Evolutionary conservation across 306 rosid species (phyloP).

Genomic region (Medicago lupulina): DNA sequence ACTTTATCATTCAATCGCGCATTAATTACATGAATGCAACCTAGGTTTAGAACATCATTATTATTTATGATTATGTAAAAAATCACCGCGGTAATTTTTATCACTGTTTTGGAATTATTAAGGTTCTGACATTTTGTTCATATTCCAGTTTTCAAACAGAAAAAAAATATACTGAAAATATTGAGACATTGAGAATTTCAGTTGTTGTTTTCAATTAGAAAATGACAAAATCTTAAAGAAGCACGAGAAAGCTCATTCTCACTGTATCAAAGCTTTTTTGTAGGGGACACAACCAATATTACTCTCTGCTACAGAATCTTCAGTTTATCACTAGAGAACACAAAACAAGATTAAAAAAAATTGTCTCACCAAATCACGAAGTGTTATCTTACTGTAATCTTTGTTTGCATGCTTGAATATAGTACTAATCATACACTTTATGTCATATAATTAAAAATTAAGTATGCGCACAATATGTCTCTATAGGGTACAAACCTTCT

Average conservation of each 20-base stretch:
- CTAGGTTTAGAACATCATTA: not conserved
- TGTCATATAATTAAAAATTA: constrained; percentile 36
- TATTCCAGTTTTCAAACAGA: constrained; percentile 27
- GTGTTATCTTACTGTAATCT: constrained; percentile 52
- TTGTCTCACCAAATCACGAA: constrained; percentile 50
- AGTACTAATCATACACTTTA: constrained; percentile 54
- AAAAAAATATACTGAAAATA: constrained; percentile 1
- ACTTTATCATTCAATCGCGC: not conserved
- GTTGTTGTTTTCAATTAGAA: constrained; percentile 57
- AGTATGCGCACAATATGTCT: not conserved
- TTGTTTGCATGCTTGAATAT: constrained; percentile 59
- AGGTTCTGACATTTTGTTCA: constrained; percentile 45
- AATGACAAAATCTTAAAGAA: constrained; percentile 74
- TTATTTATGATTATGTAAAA: constrained; percentile 1
- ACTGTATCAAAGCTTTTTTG: constrained; percentile 56
- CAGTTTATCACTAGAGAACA: constrained; percentile 67
- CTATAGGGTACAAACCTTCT: not conserved
- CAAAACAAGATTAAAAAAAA: constrained; percentile 45
- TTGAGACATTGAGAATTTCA: constrained; percentile 49
- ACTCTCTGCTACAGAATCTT: constrained; percentile 73
- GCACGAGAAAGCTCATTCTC: constrained; percentile 80
- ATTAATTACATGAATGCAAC: not conserved
- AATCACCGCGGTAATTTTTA: constrained; percentile 41
- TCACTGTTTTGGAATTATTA: constrained; percentile 41
- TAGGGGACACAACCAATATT: constrained; percentile 64